Conservation (phyloP, 1,284 basidiomycete species). For the Coniferiporia weirii region DNA sequence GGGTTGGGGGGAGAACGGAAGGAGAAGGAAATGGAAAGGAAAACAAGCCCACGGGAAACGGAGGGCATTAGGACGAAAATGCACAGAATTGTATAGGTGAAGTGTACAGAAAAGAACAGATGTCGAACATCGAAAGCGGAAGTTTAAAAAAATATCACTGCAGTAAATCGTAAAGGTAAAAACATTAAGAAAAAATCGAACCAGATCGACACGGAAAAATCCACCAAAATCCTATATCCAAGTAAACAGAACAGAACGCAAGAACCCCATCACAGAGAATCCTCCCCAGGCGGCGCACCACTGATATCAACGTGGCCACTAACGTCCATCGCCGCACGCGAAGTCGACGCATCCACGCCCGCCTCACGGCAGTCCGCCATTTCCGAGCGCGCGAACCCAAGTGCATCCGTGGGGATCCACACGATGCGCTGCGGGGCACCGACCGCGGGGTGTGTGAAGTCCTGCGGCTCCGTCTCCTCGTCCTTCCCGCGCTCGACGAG, state of each 20-base stretch:
- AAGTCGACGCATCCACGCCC: conserved; percentile 55
- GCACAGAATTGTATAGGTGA: too few relatives aligned
- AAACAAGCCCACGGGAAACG: too few relatives aligned
- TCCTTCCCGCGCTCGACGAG: neutral
- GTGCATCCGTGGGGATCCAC: conserved; percentile 75
- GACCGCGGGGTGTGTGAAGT: conserved; percentile 79
- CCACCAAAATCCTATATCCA: too few relatives aligned
- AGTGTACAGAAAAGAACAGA: too few relatives aligned
- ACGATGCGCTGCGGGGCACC: conserved; percentile 69
- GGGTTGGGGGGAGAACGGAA: too few relatives aligned
- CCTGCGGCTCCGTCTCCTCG: neutral
- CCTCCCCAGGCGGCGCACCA: conserved; percentile 33
- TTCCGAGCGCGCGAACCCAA: conserved; percentile 52
- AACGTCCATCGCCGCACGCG: conserved; percentile 58
- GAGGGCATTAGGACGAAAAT: too few relatives aligned
- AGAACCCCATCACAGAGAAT: neutral
- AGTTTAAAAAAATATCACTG: too few relatives aligned
- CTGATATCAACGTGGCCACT: conserved; percentile 63
- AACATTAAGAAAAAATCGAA: too few relatives aligned
- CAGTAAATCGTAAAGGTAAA: too few relatives aligned
- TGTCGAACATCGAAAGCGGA: too few relatives aligned
- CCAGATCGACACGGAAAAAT: too few relatives aligned
- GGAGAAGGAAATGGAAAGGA: too few relatives aligned
- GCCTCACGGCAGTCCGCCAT: conserved; percentile 47
- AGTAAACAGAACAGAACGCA: neutral